Conservation (phyloP, 2,329 filamentous ascomycete genomes). For the Ophiostoma ips region DNA sequence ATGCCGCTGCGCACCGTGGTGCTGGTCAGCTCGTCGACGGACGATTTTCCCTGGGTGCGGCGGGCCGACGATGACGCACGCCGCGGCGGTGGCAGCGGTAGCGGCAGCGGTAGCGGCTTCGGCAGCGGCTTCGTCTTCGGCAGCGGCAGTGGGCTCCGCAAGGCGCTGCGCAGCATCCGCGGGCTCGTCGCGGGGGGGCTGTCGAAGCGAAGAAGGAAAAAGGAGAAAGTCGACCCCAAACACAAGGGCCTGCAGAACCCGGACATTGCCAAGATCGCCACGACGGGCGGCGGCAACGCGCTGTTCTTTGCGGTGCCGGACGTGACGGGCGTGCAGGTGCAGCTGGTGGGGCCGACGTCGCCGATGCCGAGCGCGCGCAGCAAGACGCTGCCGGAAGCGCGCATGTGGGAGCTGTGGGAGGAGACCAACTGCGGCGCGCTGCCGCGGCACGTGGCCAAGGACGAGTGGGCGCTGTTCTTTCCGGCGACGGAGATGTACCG, state of each 20-base stretch:
- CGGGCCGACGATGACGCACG: neutral
- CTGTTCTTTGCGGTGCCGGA: neutral
- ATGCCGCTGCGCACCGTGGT: conserved; percentile 6
- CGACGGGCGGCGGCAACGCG: neutral
- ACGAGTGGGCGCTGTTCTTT: conserved; percentile 6
- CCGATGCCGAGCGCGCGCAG: neutral
- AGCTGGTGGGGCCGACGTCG: neutral
- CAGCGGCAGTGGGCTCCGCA: neutral
- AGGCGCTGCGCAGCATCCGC: neutral
- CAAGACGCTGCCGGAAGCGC: neutral
- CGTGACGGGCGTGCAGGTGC: neutral
- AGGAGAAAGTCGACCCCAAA: neutral
- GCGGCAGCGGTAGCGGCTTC: neutral
- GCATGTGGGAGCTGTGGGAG: conserved; percentile 11
- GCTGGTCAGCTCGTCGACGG: neutral
- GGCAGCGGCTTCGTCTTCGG: neutral
- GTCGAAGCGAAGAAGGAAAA: neutral
- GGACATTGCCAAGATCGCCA: neutral
- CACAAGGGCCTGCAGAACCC: neutral
- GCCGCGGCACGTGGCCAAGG: neutral
- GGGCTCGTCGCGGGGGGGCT: neutral
- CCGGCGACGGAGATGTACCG: conserved; percentile 10
- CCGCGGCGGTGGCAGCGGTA: no score
- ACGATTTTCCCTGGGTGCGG: neutral
- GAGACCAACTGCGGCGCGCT: conserved; percentile 6